Evolutionary conservation across 1,284 basidiomycete genomes (phyloP).

Genomic region (Sanghuangporus weigelae): DNA sequence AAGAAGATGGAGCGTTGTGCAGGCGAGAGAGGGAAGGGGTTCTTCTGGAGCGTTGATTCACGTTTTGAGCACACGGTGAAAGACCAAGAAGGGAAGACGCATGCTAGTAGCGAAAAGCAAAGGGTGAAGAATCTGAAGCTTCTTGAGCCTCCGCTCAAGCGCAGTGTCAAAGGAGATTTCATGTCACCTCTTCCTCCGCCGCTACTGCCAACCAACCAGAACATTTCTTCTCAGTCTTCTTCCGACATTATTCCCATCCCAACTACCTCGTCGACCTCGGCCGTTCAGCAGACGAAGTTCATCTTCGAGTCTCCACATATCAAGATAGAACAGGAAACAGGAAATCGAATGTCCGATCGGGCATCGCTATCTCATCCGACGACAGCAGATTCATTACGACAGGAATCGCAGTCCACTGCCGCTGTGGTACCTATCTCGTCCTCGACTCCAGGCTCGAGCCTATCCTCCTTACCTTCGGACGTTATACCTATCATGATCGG

Average conservation of each 20-base stretch:
- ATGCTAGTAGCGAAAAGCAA: conserved; percentile 28
- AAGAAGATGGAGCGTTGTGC: conserved; percentile 79
- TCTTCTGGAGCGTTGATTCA: conserved; percentile 84
- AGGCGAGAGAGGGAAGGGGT: conserved; percentile 85
- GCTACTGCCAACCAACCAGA: conserved; percentile 35
- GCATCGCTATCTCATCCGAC: background rate
- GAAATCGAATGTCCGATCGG: background rate
- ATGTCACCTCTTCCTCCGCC: conserved; percentile 60
- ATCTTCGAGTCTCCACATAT: background rate
- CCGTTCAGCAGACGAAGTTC: conserved; percentile 17
- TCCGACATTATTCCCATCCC: conserved; percentile 12
- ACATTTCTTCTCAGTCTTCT: conserved; percentile 29
- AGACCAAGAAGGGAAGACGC: conserved; percentile 29
- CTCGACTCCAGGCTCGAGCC: background rate
- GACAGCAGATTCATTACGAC: background rate
- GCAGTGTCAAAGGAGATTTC: conserved; percentile 55
- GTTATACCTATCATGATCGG: conserved; percentile 53
- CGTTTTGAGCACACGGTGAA: conserved; percentile 57
- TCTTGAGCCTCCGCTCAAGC: conserved; percentile 57
- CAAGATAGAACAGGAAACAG: conserved; percentile 1
- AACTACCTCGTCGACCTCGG: conserved; percentile 8
- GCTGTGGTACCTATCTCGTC: background rate
- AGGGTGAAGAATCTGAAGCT: conserved; percentile 52
- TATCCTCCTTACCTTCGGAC: conserved; percentile 16
- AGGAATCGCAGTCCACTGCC: background rate